A percentile compares a stretch with the other conserved stretches of the same genome.
These are phyloP conservation scores for Aquilaria agallochum DNA, from an alignment of 441 rosid species.

Conservation along the genomic window DNA sequence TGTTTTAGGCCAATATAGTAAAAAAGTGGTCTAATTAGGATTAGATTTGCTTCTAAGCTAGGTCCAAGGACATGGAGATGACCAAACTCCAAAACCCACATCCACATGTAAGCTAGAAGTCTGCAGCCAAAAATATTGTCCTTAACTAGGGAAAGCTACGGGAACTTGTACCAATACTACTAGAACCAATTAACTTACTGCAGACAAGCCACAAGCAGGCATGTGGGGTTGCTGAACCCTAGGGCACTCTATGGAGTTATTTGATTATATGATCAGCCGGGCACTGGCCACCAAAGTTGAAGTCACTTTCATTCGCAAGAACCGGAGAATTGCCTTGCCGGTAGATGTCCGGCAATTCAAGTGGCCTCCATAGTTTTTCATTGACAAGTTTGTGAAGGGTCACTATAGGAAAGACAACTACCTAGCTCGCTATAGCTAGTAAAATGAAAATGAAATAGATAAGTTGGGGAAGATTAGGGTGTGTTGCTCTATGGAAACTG, in stretches of 20 bases:
- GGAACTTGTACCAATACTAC: too few relatives aligned
- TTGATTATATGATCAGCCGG: too few relatives aligned
- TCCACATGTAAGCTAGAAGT: constrained; percentile 9
- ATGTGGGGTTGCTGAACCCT: constrained; percentile 30
- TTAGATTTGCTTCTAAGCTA: too few relatives aligned
- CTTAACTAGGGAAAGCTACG: constrained; percentile 3
- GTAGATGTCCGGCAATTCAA: constrained; percentile 42
- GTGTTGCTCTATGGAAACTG: background rate
- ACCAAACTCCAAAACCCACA: too few relatives aligned
- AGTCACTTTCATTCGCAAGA: constrained; percentile 16
- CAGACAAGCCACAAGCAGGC: constrained; percentile 22
- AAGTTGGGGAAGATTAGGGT: too few relatives aligned
- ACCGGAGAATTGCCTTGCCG: constrained; percentile 24
- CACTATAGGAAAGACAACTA: background rate
- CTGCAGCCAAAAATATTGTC: constrained; percentile 15
- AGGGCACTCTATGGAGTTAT: background rate
- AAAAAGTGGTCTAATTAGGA: too few relatives aligned
- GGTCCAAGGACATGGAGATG: too few relatives aligned
- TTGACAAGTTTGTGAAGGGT: background rate
- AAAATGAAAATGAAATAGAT: too few relatives aligned
- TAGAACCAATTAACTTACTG: too few relatives aligned
- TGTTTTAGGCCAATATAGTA: too few relatives aligned
- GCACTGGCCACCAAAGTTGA: constrained; percentile 8
- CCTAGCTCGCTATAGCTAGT: too few relatives aligned
- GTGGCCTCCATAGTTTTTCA: constrained; percentile 21